Base-by-base conservation (phyloP, 495 filamentous ascomycete species). In the Tuber borchii region DNA sequence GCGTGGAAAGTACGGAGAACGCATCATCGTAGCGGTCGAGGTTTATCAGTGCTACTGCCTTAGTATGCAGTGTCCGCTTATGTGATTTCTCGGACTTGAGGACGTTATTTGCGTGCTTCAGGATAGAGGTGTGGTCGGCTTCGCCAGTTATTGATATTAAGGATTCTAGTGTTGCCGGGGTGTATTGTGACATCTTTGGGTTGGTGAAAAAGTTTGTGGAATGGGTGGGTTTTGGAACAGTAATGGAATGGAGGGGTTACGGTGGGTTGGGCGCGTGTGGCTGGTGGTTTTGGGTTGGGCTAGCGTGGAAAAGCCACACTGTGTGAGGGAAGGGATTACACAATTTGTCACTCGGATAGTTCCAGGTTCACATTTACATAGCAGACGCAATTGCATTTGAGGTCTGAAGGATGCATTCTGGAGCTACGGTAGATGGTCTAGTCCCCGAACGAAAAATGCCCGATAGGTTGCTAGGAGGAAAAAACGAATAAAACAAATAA, bases 11-110 rank as follows among this genome's bases (percentile, higher is more conserved):
- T 12, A 73, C 75, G 81, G 93, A 90, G 74, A 98, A 87, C 37
- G 93, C 92, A 85, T 99, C 95, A 31, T 95, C 91, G 83, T 91
- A 97, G 75, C 94, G 93, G 83, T 99, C 96, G 71, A 98, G 90
- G 83, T 96, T 97, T 72, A 98, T 85, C 48, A 99, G 87, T 17
- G 95, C 94, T 51, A 98, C 91, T 16, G 90, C 87, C 77, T 93
- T 93, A 48, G 91, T 90, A 83, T 92, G 91, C 69, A 92, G 92
- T 10, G 92, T 91, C 39, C 90, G 87, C 42, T 87, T 70, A 77
- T 94, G 90, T 68, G 83, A 85, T 81, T 89, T 90, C 4, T 88
- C 88, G 40, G 88, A 87, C 82, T 88, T 89, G 48, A 95, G 86
- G 6, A 87, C 86, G 48, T 87, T 87, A 84, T 95, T 92, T 82